phyloP scores from a whole-genome alignment of 108 stramenopile genomes.

The Cylindrotheca fusiformis region DNA sequence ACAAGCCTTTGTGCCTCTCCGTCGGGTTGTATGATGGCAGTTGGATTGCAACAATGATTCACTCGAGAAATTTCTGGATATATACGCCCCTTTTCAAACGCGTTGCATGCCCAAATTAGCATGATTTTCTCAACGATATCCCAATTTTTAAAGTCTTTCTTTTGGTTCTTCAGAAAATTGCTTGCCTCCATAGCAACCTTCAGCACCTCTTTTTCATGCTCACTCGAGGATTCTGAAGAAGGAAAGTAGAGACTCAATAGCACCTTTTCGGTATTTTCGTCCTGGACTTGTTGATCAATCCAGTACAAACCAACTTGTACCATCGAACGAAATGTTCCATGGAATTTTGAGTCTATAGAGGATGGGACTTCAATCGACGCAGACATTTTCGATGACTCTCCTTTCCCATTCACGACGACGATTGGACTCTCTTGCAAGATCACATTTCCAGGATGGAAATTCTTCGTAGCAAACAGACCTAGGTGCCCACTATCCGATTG shows the following conservation, averaged over 20 bases:
- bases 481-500: constrained; percentile 18
- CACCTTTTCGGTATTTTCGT: constrained; percentile 15
- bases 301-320: constrained; percentile 52
- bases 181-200: constrained; percentile 44
- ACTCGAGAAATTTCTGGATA: constrained; percentile 58
- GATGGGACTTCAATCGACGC: constrained; percentile 24
- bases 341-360: constrained; percentile 8
- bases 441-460: constrained; percentile 57
- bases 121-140: constrained; percentile 36
- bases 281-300: constrained; percentile 13
- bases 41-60: constrained; percentile 83
- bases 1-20: constrained; percentile 32
- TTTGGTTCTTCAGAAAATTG: constrained; percentile 18
- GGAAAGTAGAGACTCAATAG: constrained; percentile 66
- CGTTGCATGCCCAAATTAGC: constrained; percentile 75
- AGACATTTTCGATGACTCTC: constrained; percentile 19
- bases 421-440: constrained; percentile 66
- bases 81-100: constrained; percentile 77
- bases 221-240: constrained; percentile 6
- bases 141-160: constrained; percentile 18
- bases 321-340: constrained; percentile 61
- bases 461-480: constrained; percentile 66
- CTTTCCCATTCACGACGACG: constrained; percentile 18
- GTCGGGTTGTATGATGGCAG: constrained; percentile 50
- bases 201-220: constrained; percentile 39